Conservation (phyloP, 257 asterid species). For the Jasminum sambac region DNA sequence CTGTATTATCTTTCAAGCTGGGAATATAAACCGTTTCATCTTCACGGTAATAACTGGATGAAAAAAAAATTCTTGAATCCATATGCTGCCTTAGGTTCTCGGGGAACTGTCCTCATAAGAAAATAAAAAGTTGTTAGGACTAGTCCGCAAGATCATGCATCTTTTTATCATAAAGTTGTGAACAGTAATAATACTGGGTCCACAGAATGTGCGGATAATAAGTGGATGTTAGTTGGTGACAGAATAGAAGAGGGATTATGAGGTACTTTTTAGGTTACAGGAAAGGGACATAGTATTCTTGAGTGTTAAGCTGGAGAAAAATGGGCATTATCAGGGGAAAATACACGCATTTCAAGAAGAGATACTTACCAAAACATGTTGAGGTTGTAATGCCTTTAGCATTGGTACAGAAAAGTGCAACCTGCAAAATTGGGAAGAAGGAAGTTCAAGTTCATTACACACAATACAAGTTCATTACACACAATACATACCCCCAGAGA, state of each 20-base stretch:
- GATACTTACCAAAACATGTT: conserved; percentile 61
- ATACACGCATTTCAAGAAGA: background rate
- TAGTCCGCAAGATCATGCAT: background rate
- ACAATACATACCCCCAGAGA: background rate
- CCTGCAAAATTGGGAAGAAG: conserved; percentile 39
- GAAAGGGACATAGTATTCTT: background rate
- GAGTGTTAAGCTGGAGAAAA: background rate
- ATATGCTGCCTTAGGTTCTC: conserved; percentile 45
- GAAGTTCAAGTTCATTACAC: background rate
- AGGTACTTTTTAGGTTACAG: too few relatives aligned
- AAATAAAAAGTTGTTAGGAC: background rate
- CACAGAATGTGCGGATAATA: too few relatives aligned
- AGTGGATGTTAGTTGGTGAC: too few relatives aligned
- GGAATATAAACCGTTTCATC: conserved; percentile 47
- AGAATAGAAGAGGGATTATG: too few relatives aligned
- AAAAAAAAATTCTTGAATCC: conserved; percentile 32
- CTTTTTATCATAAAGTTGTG: background rate
- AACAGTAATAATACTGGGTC: too few relatives aligned
- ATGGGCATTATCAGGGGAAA: background rate
- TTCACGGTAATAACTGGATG: conserved; percentile 47
- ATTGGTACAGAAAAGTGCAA: conserved; percentile 42
- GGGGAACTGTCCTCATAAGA: conserved; percentile 55
- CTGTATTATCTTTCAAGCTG: conserved; percentile 36
- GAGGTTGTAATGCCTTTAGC: conserved; percentile 66
- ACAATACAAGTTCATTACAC: too few relatives aligned